Evolutionary conservation across 179 eudicot species (phyloP).

Genomic region (Beta corolliflora): DNA sequence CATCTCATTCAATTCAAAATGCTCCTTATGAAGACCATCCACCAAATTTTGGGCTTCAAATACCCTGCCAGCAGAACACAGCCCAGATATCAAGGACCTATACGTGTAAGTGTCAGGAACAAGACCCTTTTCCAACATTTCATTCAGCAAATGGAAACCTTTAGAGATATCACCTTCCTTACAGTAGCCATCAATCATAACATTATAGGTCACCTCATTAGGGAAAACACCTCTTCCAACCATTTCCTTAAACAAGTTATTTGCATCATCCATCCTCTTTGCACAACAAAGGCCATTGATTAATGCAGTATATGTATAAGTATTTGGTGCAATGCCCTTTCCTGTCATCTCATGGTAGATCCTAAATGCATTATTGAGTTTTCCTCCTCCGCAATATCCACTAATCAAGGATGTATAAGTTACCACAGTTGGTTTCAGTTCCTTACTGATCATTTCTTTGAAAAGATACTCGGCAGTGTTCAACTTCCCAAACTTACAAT

Average conservation of each 20-base stretch:
- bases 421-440: constrained; percentile 64
- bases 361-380: constrained; percentile 56
- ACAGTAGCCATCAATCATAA: constrained; percentile 75
- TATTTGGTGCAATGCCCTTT: constrained; percentile 71
- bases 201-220: constrained; percentile 75
- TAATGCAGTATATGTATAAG: constrained; percentile 69
- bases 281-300: constrained; percentile 64
- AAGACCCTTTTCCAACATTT: constrained; percentile 74
- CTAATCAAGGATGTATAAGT: constrained; percentile 74
- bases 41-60: constrained; percentile 64
- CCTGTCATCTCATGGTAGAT: constrained; percentile 78
- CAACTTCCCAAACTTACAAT: constrained; percentile 63
- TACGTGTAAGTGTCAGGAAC: constrained; percentile 80
- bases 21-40: constrained; percentile 55
- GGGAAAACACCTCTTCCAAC: constrained; percentile 43
- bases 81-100: constrained; percentile 73
- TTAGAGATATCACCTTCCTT: constrained; percentile 50
- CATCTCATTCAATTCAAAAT: constrained; percentile 60
- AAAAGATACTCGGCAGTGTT: constrained; percentile 48
- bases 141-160: constrained; percentile 64
- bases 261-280: constrained; percentile 62
- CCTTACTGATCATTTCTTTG: constrained; percentile 54
- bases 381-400: constrained; percentile 56
- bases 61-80: constrained; percentile 59
- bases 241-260: constrained; percentile 59